These are phyloP conservation scores for Colletotrichum karsti DNA, from an alignment of 2,329 filamentous ascomycete genomes.

Conservation along the genomic window DNA sequence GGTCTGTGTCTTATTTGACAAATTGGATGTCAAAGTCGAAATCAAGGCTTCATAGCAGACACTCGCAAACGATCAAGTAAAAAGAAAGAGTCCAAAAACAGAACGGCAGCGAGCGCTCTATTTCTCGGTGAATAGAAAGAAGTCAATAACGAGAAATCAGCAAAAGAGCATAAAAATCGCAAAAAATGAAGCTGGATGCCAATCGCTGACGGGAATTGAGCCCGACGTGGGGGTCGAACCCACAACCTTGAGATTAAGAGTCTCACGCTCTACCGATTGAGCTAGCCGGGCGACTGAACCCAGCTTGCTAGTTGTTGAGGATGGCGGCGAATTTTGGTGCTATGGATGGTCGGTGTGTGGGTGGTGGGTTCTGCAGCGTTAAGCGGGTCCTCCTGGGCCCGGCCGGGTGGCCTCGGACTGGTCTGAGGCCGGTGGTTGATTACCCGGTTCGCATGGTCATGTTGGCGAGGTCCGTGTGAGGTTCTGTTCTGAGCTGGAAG, in stretches of 20 bases:
- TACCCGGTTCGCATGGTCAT: no score
- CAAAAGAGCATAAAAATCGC: background rate
- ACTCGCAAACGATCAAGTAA: no score
- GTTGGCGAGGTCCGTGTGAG: no score
- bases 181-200: background rate
- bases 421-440: no score
- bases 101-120: no score
- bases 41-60: no score
- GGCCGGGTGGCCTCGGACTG: no score
- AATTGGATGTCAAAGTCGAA: no score
- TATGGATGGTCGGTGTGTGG: background rate
- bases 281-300: constrained; percentile 60
- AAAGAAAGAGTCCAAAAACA: no score
- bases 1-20: no score
- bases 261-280: constrained; percentile 80
- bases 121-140: no score
- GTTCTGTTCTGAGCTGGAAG: no score
- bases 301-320: constrained; percentile 5
- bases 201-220: constrained; percentile 23
- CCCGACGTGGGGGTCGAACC: constrained; percentile 51
- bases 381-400: background rate
- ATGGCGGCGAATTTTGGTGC: background rate
- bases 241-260: constrained; percentile 71
- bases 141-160: background rate
- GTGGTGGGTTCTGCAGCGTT: background rate